Evolutionary conservation across 306 rosid genomes (phyloP).

Genomic region (Vachellia pachyceras): DNA sequence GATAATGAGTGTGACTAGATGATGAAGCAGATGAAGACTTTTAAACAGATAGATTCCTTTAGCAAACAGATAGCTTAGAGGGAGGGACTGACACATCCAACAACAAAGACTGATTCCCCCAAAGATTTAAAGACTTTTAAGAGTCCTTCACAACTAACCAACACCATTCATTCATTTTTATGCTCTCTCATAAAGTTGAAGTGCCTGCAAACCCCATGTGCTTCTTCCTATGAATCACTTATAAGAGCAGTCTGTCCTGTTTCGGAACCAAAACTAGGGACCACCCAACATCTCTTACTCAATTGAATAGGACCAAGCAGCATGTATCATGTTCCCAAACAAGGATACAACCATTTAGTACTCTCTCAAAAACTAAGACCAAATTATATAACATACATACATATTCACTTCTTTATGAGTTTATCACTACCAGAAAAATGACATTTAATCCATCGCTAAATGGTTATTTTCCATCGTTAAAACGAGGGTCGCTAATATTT

Average conservation of each 20-base stretch:
- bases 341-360: constrained; percentile 21
- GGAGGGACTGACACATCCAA: constrained; percentile 24
- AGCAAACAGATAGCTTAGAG: background rate
- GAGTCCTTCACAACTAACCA: constrained; percentile 47
- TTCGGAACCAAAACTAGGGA: constrained; percentile 46
- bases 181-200: constrained; percentile 35
- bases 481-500: too few relatives aligned
- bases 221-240: constrained; percentile 39
- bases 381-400: too few relatives aligned
- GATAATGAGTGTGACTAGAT: background rate
- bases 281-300: background rate
- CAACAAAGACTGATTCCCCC: constrained; percentile 39
- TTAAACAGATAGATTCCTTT: background rate
- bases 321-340: constrained; percentile 25
- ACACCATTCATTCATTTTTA: constrained; percentile 36
- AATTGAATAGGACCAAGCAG: constrained; percentile 28
- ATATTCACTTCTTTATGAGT: background rate
- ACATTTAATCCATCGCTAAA: too few relatives aligned
- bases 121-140: constrained; percentile 31
- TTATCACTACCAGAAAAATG: too few relatives aligned
- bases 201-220: constrained; percentile 35
- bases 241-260: constrained; percentile 1
- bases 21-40: background rate
- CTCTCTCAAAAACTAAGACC: background rate
- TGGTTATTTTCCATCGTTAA: too few relatives aligned